Base-by-base conservation (phyloP, 1,284 basidiomycete genomes). In the Cryptococcus depauperatus region DNA sequence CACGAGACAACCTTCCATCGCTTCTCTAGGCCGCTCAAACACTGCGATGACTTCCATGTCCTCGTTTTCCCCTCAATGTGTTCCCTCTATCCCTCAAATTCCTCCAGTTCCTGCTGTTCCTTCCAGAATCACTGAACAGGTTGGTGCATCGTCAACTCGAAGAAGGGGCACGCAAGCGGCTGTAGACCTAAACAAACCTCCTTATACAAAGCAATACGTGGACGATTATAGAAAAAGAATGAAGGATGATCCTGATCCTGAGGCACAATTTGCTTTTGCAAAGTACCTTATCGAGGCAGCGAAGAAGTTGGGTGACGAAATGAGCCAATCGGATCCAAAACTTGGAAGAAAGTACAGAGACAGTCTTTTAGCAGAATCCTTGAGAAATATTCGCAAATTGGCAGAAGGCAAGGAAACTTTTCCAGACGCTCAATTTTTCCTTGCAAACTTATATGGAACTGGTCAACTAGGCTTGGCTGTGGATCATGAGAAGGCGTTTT, bases 231-330 rank as follows among this genome's bases (percentile, higher is more conserved):
- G 95, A 18, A 83, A 85, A 50, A 82, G 95, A 41, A 96, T 99
- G 75, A 98, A 97, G 73, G 84, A 81, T 37, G 95, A 98, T 69
- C 91, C 93, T 0, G 95, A 99, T 64, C 91, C 93, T 0, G 95
- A 98, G 70, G 87, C 92, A n/a, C 95, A 98, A 67, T 98, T 97
- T 69, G 77, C 85, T 18, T 98, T 92, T 64, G 89, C 91, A 11
- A 93, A 93, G 71, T 98, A 98, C 67, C 81, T 99, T 48, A 93
- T 99, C 67, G 95, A 98, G 64, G 95, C 95, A n/a, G 95, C 95
- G 16, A 90, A 89, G 72, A 85, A 90, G 70, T 81, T 93, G 44
- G 83, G 88, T 0, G 88, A 91, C 58, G 84, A 88, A 63, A 79
- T 86, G 19, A 75, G 81, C 10, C 52, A 57, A 16, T 58, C 52